These are phyloP conservation scores for Imleria badia DNA, from an alignment of 768 basidiomycete genomes.

Conservation along the genomic window DNA sequence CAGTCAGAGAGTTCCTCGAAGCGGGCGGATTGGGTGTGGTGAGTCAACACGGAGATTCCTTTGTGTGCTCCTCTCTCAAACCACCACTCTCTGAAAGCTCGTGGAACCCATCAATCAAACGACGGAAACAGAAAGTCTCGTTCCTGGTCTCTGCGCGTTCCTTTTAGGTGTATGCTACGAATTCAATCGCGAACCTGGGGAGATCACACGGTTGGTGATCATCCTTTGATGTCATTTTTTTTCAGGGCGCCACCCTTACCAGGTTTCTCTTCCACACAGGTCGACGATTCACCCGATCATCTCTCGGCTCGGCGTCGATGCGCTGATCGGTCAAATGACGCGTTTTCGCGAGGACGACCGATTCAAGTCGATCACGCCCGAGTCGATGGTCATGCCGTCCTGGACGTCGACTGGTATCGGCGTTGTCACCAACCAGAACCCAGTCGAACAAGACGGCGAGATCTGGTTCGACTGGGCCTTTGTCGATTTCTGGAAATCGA, in stretches of 20 bases:
- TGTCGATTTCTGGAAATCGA: slow-evolving; percentile 98
- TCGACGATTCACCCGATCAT: slow-evolving; percentile 87
- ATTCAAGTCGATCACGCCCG: slow-evolving; percentile 87
- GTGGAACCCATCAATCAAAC: slow-evolving; percentile 94
- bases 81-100: slow-evolving; percentile 47
- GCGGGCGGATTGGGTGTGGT: slow-evolving; percentile 91
- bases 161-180: slow-evolving; percentile 94
- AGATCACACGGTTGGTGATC: slow-evolving; percentile 78
- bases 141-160: slow-evolving; percentile 90
- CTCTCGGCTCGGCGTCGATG: slow-evolving; percentile 86
- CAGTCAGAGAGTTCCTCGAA: slow-evolving; percentile 86
- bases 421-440: slow-evolving; percentile 1
- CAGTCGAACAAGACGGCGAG: slow-evolving; percentile 65
- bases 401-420: slow-evolving; percentile 27
- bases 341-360: slow-evolving; percentile 89
- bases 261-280: slow-evolving; percentile 37
- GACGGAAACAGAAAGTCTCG: slow-evolving; percentile 77
- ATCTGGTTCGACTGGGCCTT: slow-evolving; percentile 99
- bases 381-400: slow-evolving; percentile 66
- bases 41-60: slow-evolving; percentile 33
- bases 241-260: no score
- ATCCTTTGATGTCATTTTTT: background rate
- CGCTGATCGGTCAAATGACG: slow-evolving; percentile 81
- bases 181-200: slow-evolving; percentile 92
- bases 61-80: background rate